Evolutionary conservation across 2,329 filamentous ascomycete genomes (phyloP).

Genomic region (Pseudogymnoascus sp.): DNA sequence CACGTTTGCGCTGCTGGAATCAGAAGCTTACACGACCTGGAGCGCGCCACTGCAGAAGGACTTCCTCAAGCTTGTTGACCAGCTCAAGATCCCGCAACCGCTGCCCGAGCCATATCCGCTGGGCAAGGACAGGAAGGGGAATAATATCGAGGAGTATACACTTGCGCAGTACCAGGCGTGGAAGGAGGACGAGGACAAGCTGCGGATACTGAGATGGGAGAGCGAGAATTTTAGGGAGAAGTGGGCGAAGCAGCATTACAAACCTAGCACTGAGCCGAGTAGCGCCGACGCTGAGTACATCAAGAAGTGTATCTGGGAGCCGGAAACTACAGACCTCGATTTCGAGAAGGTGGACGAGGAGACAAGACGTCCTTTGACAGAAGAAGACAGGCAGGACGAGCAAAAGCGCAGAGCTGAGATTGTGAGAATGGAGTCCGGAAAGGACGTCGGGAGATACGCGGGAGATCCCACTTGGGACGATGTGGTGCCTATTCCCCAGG

Average conservation of each 20-base stretch:
- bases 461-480: conserved; percentile 72
- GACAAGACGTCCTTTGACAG: background rate
- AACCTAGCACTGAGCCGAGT: background rate
- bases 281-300: background rate
- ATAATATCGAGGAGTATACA: conserved; percentile 19
- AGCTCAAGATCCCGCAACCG: conserved; percentile 21
- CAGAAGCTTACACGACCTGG: conserved; percentile 20
- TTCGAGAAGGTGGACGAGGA: conserved; percentile 1
- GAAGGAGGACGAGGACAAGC: conserved; percentile 15
- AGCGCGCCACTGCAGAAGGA: conserved; percentile 19
- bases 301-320: conserved; percentile 1
- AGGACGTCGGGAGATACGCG: conserved; percentile 25
- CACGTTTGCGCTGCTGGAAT: conserved; percentile 19
- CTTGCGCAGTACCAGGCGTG: conserved; percentile 17
- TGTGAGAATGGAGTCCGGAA: conserved; percentile 16
- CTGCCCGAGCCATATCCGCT: conserved; percentile 18
- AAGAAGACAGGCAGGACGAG: conserved; percentile 21
- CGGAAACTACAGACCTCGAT: conserved; percentile 4
- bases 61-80: conserved; percentile 20
- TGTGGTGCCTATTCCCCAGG: conserved; percentile 70
- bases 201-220: conserved; percentile 17
- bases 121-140: conserved; percentile 19
- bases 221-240: conserved; percentile 14
- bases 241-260: conserved; percentile 6
- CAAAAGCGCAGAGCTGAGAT: conserved; percentile 22